Evolutionary conservation across 257 asterid species (phyloP).

Genomic region (Ajuga chamaepitys): DNA sequence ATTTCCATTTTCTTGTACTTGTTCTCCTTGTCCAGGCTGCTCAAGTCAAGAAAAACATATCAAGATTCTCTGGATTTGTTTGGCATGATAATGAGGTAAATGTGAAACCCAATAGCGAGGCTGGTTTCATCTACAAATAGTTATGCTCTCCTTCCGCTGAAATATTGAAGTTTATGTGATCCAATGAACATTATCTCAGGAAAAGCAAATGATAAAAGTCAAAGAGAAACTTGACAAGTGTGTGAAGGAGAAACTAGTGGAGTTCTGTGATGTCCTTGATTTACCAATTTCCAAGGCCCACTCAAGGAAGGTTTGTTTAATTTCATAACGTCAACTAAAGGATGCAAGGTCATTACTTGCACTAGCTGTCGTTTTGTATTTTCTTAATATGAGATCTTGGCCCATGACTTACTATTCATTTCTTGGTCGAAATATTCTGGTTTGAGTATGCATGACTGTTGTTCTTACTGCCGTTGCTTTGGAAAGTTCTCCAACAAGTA

Average conservation of each 20-base stretch:
- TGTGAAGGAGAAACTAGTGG: conserved; percentile 74
- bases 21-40: conserved; percentile 59
- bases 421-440: background rate
- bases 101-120: background rate
- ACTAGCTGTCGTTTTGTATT: background rate
- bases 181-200: conserved; percentile 37
- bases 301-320: conserved; percentile 63
- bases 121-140: background rate
- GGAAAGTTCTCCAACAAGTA: background rate
- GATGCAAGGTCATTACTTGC: conserved; percentile 1
- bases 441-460: background rate
- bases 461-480: background rate
- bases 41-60: conserved; percentile 63
- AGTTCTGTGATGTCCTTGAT: conserved; percentile 76
- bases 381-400: background rate
- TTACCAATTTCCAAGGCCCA: conserved; percentile 55
- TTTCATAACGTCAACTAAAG: conserved; percentile 2
- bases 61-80: conserved; percentile 86
- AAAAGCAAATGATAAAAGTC: conserved; percentile 65
- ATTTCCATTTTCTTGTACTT: conserved; percentile 4
- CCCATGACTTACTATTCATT: background rate
- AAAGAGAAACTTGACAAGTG: conserved; percentile 87
- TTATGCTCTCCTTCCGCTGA: background rate
- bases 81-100: conserved; percentile 87
- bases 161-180: conserved; percentile 3